Evolutionary conservation across 2,329 filamentous ascomycete genomes (phyloP), one percentile per base, ranked within the genome.

Genomic region (Sporothrix brunneoviolacea): DNA sequence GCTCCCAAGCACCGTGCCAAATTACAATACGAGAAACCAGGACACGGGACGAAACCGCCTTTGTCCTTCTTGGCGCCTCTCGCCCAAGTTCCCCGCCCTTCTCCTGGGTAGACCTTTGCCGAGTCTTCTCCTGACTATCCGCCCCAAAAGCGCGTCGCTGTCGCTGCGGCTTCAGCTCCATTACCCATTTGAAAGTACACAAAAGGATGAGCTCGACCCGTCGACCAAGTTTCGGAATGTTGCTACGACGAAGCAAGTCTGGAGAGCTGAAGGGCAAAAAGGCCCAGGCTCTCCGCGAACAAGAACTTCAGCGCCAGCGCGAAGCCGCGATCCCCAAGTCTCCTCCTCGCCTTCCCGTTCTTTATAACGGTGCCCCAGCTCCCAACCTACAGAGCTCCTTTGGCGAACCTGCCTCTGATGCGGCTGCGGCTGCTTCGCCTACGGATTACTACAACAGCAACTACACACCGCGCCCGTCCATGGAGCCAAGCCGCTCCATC

Each of bases 221-320:
- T 58, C 68, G 68, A 54, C 65, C 74, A 57, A 76, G 71, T 61
- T 69, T 78, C 68, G 73, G 73, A 61, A 76, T 77, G 68, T 77
- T 87, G 62, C 75, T 86, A 55, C 77, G 82, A 67, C 79, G 83
- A 59, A 78, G 77, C 64, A 86, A 86, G 64, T 86, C 82, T 52
- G 77, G 77, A 54, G 82, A 87, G 57, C 65, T 86, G 52, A 75
- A 74, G 59, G 79, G 79, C 65, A 81, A 76, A 67, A 84, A 82
- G 71, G 72, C 70, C 62, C 74, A 80, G 67, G 72, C 77, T 57
- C 59, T 68, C 58, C 70, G 68, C 58, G 73, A 76, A 58, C 71
- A 71, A 57, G 73, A 77, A 61, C 65, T 74, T 51, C 71, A 76
- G 61, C 72, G 73, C 56, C 73, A 75, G 63, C 73, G 72, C 57